Base-by-base conservation (phyloP, 345 rosid genomes). In the Syzygium jambos region DNA sequence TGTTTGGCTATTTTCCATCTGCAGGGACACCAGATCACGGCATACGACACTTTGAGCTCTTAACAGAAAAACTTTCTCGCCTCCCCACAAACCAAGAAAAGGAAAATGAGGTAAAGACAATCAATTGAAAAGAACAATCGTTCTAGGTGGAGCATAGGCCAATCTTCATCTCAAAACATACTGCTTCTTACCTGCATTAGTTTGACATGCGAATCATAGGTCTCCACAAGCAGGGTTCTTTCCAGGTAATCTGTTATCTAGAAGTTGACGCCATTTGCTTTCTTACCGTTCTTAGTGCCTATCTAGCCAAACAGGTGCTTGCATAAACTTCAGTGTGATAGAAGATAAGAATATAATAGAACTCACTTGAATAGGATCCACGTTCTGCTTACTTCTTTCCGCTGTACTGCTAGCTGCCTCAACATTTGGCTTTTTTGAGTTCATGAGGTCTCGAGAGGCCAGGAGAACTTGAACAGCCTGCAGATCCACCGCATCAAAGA, bases 391-490 rank as follows among this genome's bases (percentile, higher is more conserved):
- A 83, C 89, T 90, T 87, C 90, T 52, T 88, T 91, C 93, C 86
- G 78, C 53, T 46, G 87, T 54, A 90, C 78, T 89, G 84, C 90
- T 85, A 84, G 84, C 94, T 86, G 88, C 86, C 88, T 87, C 89
- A 65, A 54, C 52, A 90, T 88, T 88, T 49, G 93, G 88, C 85
- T 91, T 89, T 90, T 88, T 93, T 27, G 92, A 90, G 61, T 86
- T 91, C 86, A 95, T 86, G 11, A 84, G 90, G 86, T 94, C 95
- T 86, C 95, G 96, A 86, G 95, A 86, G 87, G 91, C 92, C 52
- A 95, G 91, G 89, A 97, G 95, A 87, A 94, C 89, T 90, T 92
- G 93, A 92, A 95, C 97, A 51, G 99, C 99, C 99, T 97, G 93
- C 46, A 84, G 59, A 52, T 53, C 85, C 59, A 30, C 23, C 59